A percentile compares a stretch with the other conserved stretches of the same genome.
phyloP scores from a whole-genome alignment of 1,284 basidiomycete species.

The Earliella scabrosa region DNA sequence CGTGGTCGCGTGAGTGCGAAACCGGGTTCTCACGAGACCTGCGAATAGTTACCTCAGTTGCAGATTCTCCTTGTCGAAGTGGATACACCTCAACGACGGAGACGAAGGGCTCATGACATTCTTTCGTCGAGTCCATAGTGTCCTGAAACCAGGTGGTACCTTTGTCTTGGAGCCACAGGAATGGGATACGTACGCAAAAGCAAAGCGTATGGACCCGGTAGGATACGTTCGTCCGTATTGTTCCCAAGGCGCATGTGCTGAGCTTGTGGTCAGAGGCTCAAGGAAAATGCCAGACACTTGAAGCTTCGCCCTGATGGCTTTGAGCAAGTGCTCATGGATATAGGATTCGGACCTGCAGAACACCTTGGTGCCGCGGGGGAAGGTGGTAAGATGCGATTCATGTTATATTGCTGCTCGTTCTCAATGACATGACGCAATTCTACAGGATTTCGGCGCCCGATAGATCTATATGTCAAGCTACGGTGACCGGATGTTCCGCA shows the following conservation, averaged over 20 bases:
- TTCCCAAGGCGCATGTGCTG: not conserved
- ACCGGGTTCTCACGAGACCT: not conserved
- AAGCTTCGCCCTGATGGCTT: constrained; percentile 68
- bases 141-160: constrained; percentile 58
- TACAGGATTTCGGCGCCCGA: constrained; percentile 52
- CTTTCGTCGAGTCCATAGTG: constrained; percentile 62
- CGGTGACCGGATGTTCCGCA: no score
- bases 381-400: constrained; percentile 47
- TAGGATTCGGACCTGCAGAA: constrained; percentile 63
- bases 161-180: constrained; percentile 81
- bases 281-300: constrained; percentile 58
- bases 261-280: constrained; percentile 46
- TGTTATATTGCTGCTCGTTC: not conserved
- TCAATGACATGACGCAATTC: not conserved
- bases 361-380: constrained; percentile 61
- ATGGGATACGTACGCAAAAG: constrained; percentile 80
- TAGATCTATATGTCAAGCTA: constrained; percentile 49
- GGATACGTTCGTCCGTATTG: constrained; percentile 12
- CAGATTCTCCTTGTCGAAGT: constrained; percentile 84
- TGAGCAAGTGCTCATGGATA: constrained; percentile 48
- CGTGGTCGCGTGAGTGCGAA: constrained; percentile 71
- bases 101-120: constrained; percentile 69
- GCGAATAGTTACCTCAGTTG: not conserved
- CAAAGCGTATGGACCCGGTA: constrained; percentile 67
- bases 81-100: constrained; percentile 82